A percentile compares a stretch with the other conserved stretches of the same genome.
Evolutionary conservation across 2,329 filamentous ascomycete genomes (phyloP).

Genomic region (Pestalotiopsis sp.): DNA sequence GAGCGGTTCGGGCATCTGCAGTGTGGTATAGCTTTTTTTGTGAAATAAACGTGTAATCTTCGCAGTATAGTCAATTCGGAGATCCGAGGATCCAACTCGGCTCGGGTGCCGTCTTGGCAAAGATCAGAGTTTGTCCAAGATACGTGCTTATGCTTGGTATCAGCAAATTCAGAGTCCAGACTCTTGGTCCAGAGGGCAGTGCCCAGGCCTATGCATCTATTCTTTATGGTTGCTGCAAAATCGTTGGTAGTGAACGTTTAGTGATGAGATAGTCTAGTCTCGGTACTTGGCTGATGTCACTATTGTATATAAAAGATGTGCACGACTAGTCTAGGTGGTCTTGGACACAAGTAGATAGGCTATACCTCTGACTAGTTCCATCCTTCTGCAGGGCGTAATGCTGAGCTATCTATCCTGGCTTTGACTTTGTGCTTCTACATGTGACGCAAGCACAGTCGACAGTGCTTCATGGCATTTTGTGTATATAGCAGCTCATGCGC

Average conservation of each 20-base stretch:
- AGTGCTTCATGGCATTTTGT: background rate
- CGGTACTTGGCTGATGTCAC: constrained; percentile 2
- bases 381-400: background rate
- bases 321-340: background rate
- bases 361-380: background rate
- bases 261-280: background rate
- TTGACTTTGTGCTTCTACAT: background rate
- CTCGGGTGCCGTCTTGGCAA: background rate
- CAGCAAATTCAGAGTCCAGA: background rate
- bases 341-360: background rate
- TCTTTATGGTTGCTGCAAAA: background rate
- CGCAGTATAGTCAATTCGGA: background rate
- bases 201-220: background rate
- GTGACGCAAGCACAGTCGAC: background rate
- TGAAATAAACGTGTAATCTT: background rate
- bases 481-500: background rate
- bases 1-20: no score
- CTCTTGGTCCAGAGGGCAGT: background rate
- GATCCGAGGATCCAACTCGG: background rate
- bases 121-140: background rate
- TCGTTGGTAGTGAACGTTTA: background rate
- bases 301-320: background rate
- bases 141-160: background rate
- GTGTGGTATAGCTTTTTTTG: background rate
- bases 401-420: background rate